Base-by-base conservation (phyloP, 768 basidiomycete species). In the Arthromyces matolae region DNA sequence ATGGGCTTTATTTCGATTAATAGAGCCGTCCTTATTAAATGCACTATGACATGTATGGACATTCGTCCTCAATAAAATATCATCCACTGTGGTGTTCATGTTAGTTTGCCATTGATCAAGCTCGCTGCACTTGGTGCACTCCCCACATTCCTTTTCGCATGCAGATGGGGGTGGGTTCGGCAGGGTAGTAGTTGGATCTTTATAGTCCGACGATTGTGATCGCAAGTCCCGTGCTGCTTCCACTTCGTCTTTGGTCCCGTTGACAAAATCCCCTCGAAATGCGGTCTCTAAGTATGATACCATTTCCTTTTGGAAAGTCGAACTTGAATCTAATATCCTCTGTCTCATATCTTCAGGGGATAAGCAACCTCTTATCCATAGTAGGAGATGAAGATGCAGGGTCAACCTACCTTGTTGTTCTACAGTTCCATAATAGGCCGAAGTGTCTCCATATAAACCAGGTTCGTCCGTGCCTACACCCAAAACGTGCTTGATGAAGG, bases 371-470 rank as follows among this genome's bases (percentile, higher is more conserved):
- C n/a, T 3, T 1, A 69, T 49, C 65, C 65, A 67, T 1, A 67
- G 6, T 0, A 69, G 42, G 35, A 66, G 16, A 42, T 67, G 67
- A 0, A 64, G 32, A 49, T 67, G 65, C 7, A 68, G 44, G 0
- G 61, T 66, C 0, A 64, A 39, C 1, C 60, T 44, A 5, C 64
- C 65, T 50, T 68, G 67, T 24, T 61, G 54, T 41, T 69, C 63
- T 2, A 67, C 64, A 0, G 63, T 64, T 8, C 64, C 66, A 52
- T 68, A 70, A 20, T 66, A 67, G 3, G 50, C 60, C 1, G 49
- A 34, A 5, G 61, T 56, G 0, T 60, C 38, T 4, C 70, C 66
- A 59, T 56, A 71, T 13, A 67, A 22, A 0, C 62, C 67, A 5
- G 12, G n/a, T 14, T 58, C 39, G 32, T 57, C 40, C 4, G 28